Conservation (phyloP, 2,329 filamentous ascomycete genomes). For the Cladosporium sp. region DNA sequence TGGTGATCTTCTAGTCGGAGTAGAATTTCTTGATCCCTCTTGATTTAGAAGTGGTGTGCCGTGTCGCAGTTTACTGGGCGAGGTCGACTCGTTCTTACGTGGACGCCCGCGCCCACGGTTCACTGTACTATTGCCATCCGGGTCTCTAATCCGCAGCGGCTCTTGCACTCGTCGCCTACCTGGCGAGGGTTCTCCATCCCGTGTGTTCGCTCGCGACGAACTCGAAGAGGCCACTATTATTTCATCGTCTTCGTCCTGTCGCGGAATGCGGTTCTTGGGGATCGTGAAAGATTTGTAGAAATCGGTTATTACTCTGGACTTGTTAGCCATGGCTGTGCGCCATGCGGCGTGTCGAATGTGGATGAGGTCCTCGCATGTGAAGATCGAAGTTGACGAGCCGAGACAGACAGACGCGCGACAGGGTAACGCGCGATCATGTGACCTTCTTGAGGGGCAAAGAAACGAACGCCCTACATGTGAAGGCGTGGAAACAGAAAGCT, state of each 20-base stretch:
- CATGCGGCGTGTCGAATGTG: background rate
- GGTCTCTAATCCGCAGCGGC: background rate
- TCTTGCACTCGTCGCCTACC: background rate
- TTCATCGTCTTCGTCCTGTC: slow-evolving; percentile 20
- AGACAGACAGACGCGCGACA: background rate
- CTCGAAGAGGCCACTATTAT: slow-evolving; percentile 23
- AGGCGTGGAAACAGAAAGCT: no score
- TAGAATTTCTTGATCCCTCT: background rate
- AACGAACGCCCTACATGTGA: no score
- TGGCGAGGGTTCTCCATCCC: background rate
- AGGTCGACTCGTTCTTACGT: background rate
- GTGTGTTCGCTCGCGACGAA: background rate
- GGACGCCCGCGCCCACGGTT: slow-evolving; percentile 5
- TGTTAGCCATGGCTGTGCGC: slow-evolving; percentile 2
- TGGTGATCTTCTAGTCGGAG: slow-evolving; percentile 1
- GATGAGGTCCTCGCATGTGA: background rate
- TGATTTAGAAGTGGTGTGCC: background rate
- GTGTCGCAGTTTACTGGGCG: background rate
- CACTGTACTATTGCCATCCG: background rate
- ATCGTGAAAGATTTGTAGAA: slow-evolving; percentile 44
- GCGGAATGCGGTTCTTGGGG: slow-evolving; percentile 23
- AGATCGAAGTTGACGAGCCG: background rate
- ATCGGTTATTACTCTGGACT: slow-evolving; percentile 33
- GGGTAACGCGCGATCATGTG: background rate
- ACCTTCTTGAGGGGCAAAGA: no score